Base-by-base conservation (phyloP, 1,139 yeast species). In the Wickerhamomyces sp. region DNA sequence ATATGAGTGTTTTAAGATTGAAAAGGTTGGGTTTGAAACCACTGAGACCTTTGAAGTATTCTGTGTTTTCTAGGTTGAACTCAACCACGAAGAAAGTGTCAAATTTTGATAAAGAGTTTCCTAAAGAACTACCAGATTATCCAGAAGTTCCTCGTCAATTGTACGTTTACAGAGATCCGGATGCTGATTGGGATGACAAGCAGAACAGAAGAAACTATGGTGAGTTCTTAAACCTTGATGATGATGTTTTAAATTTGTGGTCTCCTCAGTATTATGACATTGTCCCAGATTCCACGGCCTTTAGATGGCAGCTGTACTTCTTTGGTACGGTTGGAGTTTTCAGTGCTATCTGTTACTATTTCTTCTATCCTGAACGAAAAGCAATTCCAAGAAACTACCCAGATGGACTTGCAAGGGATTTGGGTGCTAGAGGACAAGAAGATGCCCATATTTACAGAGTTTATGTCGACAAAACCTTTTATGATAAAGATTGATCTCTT, bases 161-260 rank as follows among this genome's bases (percentile, higher is more conserved):
- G 47, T 76, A 77, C 56, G 82, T 84, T 45, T 62, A 68, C 53
- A 79, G 81, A 61, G 81, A 77, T 59, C 95, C 94, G 36, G 78
- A 81, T 58, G 70, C 64, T 45, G 80, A 76, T 58, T 87, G 81
- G 63, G 95, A 86, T 59, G 94, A 85, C 61, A 87, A 70, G 55
- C 95, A 86, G 64, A 77, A 80, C 60, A 77, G 92, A 68, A 80
- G 95, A 66, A 85, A 86, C 68, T 67, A 75, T 50, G 76, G 77
- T 48, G 92, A 87, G 49, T 87, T 89, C 32, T 63, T 84, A 46
- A 76, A 80, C 56, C 78, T 78, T 40, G 76, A 81, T 51, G 85
- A 81, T 51, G 96, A 87, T 57, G 65, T 76, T 59, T 71, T 81
- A 57, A 92, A 87, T 59, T 74, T 85, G 70, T 87, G 95, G 95